Evolutionary conservation across 2,329 filamentous ascomycete species (phyloP).

Genomic region (Trichophyton schoenleinii): DNA sequence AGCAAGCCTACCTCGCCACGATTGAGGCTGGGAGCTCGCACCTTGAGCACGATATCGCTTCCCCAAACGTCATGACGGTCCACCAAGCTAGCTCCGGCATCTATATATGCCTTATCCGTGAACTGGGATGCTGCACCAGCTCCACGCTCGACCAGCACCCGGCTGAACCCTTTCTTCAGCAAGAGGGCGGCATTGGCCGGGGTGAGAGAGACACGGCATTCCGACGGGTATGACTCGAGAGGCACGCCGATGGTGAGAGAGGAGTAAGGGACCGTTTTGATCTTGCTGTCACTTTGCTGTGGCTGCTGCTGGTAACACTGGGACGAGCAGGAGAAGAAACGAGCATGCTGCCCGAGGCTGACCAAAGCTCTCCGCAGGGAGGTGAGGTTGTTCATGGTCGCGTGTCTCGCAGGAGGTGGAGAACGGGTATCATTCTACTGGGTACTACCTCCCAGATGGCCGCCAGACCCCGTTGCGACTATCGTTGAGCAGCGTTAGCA

Average conservation of each 20-base stretch:
- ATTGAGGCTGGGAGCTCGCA: conserved; percentile 56
- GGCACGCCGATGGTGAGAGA: conserved; percentile 67
- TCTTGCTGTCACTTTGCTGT: conserved; percentile 8
- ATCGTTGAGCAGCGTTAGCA: no score
- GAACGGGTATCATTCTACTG: neutral
- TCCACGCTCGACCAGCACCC: conserved; percentile 65
- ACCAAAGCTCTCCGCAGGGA: conserved; percentile 7
- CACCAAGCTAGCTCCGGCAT: conserved; percentile 65
- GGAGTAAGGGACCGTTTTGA: conserved; percentile 45
- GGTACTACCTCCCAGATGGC: neutral
- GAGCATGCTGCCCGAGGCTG: conserved; percentile 5
- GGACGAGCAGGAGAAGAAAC: conserved; percentile 11
- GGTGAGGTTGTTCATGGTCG: conserved; percentile 8
- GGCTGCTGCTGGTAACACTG: conserved; percentile 1
- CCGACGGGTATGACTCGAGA: conserved; percentile 62
- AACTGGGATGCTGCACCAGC: conserved; percentile 71
- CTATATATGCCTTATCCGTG: conserved; percentile 60
- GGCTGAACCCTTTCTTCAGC: conserved; percentile 71
- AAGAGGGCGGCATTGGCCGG: conserved; percentile 71
- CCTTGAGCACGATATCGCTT: conserved; percentile 72
- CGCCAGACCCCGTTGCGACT: no score
- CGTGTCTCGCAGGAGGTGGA: neutral
- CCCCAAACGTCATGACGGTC: conserved; percentile 59
- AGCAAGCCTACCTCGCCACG: conserved; percentile 55
- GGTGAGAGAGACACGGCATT: conserved; percentile 73